These are phyloP conservation scores for Mucor indicus DNA, from an alignment of 371 early-diverging fungal genomes.

Conservation along the genomic window DNA sequence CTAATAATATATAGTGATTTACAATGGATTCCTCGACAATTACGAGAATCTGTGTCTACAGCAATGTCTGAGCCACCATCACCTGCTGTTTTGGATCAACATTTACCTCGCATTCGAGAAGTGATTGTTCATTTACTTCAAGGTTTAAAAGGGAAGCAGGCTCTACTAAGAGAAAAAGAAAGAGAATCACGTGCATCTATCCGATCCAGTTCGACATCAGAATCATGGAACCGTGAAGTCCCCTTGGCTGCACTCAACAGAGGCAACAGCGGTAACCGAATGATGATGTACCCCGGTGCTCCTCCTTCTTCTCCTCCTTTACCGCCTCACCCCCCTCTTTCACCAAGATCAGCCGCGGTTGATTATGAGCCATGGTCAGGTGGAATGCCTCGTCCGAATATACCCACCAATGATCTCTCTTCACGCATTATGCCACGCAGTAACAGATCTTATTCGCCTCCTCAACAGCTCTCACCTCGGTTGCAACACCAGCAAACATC, in stretches of 20 bases:
- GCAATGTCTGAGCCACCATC: conserved; percentile 59
- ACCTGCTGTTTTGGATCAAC: conserved; percentile 47
- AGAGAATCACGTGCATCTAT: conserved; percentile 17
- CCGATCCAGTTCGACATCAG: conserved; percentile 11
- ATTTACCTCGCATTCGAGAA: conserved; percentile 60
- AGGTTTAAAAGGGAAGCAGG: conserved; percentile 61
- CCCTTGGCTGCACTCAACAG: conserved; percentile 35
- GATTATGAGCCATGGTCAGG: conserved; percentile 41
- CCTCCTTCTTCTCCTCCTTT: neutral
- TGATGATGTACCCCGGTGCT: conserved; percentile 14
- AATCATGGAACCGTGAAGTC: conserved; percentile 41
- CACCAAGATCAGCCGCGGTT: conserved; percentile 20
- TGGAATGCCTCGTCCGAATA: conserved; percentile 42
- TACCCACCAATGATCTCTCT: conserved; percentile 31
- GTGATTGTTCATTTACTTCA: conserved; percentile 62
- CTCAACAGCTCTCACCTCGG: conserved; percentile 6
- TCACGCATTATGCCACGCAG: conserved; percentile 24
- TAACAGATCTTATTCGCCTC: neutral
- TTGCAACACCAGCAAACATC: conserved; percentile 4
- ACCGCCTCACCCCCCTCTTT: conserved; percentile 9
- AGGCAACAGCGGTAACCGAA: conserved; percentile 8
- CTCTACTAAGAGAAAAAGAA: conserved; percentile 42
- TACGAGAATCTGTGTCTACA: conserved; percentile 49
- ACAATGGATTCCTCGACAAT: conserved; percentile 55
- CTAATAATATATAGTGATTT: too few relatives aligned